Evolutionary conservation across 805 yeast species (phyloP).

Genomic region (Candida xiaguanensis): DNA sequence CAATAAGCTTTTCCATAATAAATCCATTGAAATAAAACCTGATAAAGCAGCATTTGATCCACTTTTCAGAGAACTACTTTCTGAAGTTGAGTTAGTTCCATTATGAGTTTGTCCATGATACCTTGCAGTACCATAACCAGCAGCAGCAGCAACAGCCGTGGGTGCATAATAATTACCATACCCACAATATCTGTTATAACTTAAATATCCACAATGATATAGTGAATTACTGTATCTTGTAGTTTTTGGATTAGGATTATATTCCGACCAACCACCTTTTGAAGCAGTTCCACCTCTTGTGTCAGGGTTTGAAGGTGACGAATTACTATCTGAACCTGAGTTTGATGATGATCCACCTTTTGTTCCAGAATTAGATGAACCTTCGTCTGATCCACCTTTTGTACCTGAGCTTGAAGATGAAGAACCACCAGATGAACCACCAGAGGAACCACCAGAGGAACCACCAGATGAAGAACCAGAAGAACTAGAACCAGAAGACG

Average conservation of each 20-base stretch:
- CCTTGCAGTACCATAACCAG: slow-evolving; percentile 12
- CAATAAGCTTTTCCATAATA: not conserved
- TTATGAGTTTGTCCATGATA: slow-evolving; percentile 8
- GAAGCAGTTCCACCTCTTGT: not conserved
- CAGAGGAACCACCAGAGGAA: slow-evolving; percentile 2
- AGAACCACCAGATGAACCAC: slow-evolving; percentile 1
- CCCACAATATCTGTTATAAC: slow-evolving; percentile 9
- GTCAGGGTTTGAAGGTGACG: not conserved
- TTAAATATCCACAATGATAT: slow-evolving; percentile 10
- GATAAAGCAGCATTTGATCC: not conserved
- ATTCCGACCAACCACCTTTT: slow-evolving; percentile 5
- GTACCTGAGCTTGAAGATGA: slow-evolving; percentile 2
- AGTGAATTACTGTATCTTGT: not conserved
- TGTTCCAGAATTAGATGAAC: slow-evolving; percentile 2
- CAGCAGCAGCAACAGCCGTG: slow-evolving; percentile 11
- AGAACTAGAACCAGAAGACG: not conserved
- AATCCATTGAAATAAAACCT: not conserved
- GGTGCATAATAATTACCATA: slow-evolving; percentile 11
- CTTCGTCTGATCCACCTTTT: not conserved
- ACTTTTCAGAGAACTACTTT: not conserved
- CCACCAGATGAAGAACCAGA: slow-evolving; percentile 2
- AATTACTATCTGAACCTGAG: not conserved
- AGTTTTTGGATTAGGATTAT: slow-evolving; percentile 3
- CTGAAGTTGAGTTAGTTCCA: not conserved
- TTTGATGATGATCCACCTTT: not conserved